These are phyloP conservation scores for Aspergillus terreus DNA, from an alignment of 2,329 filamentous ascomycete species.

Conservation along the genomic window DNA sequence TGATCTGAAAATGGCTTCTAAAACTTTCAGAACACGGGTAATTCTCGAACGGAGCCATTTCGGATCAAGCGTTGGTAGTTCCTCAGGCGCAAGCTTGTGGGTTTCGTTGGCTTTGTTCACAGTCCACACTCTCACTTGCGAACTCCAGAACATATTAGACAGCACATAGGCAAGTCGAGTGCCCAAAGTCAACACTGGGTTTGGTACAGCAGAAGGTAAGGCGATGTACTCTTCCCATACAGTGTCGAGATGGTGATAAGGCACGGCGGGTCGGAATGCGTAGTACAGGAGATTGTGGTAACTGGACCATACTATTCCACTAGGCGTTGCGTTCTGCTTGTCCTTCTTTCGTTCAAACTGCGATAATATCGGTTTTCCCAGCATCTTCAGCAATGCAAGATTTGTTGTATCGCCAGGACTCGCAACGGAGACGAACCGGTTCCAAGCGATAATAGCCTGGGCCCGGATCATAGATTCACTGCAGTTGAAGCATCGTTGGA, in stretches of 20 bases:
- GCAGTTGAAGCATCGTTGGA: slow-evolving; percentile 81
- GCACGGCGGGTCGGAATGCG: slow-evolving; percentile 67
- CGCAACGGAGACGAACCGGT: slow-evolving; percentile 72
- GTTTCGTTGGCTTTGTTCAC: slow-evolving; percentile 66
- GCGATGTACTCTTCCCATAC: slow-evolving; percentile 76
- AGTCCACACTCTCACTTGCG: slow-evolving; percentile 62
- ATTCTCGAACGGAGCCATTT: slow-evolving; percentile 81
- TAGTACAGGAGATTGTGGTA: slow-evolving; percentile 83
- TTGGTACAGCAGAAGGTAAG: slow-evolving; percentile 57
- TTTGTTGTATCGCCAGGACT: slow-evolving; percentile 59
- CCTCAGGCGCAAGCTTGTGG: slow-evolving; percentile 59
- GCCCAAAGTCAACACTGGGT: slow-evolving; percentile 48
- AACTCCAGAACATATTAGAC: slow-evolving; percentile 59
- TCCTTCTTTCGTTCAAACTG: slow-evolving; percentile 66
- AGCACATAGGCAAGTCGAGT: slow-evolving; percentile 66
- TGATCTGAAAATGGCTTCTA: slow-evolving; percentile 52
- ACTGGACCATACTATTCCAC: slow-evolving; percentile 63
- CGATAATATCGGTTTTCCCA: slow-evolving; percentile 65
- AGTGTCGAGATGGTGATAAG: slow-evolving; percentile 63
- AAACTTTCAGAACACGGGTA: slow-evolving; percentile 59
- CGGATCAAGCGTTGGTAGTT: slow-evolving; percentile 77
- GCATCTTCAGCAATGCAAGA: slow-evolving; percentile 56
- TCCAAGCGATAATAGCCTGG: slow-evolving; percentile 82
- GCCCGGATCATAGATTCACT: slow-evolving; percentile 66
- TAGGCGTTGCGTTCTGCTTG: slow-evolving; percentile 42